These are phyloP conservation scores for Aethionema arabicum DNA, from an alignment of 345 rosid genomes.

Conservation along the genomic window DNA sequence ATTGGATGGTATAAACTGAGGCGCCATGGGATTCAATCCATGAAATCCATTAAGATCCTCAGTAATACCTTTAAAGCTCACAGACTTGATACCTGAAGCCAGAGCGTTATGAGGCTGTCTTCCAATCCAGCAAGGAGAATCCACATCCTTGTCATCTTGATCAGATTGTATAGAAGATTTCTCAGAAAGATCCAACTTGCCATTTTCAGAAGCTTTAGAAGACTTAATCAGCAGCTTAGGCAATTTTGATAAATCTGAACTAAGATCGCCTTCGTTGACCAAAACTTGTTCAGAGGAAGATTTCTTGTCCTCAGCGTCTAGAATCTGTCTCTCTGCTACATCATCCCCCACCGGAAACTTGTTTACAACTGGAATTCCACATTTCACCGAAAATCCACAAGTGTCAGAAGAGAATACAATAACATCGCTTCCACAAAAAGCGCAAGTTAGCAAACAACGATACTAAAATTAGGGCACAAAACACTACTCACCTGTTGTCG, in stretches of 20 bases:
- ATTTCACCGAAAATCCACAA: conserved; percentile 4
- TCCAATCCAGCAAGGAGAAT: conserved; percentile 75
- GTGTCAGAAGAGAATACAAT: background rate
- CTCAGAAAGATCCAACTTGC: conserved; percentile 33
- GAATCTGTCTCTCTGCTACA: conserved; percentile 15
- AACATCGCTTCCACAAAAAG: background rate
- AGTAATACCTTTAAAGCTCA: conserved; percentile 27
- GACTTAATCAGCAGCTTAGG: conserved; percentile 27
- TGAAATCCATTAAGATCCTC: conserved; percentile 34
- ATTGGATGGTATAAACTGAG: conserved; percentile 46
- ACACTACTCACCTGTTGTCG: conserved; percentile 20
- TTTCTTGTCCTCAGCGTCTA: conserved; percentile 19
- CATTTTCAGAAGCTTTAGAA: conserved; percentile 20
- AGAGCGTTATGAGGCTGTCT: conserved; percentile 21
- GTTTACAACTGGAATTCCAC: background rate
- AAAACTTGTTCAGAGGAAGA: conserved; percentile 16
- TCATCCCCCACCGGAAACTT: background rate
- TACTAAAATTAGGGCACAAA: background rate
- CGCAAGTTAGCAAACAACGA: background rate
- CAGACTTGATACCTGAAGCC: conserved; percentile 16
- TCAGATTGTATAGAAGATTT: conserved; percentile 24
- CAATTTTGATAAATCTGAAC: conserved; percentile 11
- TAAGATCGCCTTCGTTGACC: conserved; percentile 7
- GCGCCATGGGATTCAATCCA: conserved; percentile 54
- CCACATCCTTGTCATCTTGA: conserved; percentile 51